A percentile compares a stretch with the other conserved stretches of the same genome.
phyloP scores from a whole-genome alignment of 2,329 filamentous ascomycete genomes.

The Leptoxyphium fumago region DNA sequence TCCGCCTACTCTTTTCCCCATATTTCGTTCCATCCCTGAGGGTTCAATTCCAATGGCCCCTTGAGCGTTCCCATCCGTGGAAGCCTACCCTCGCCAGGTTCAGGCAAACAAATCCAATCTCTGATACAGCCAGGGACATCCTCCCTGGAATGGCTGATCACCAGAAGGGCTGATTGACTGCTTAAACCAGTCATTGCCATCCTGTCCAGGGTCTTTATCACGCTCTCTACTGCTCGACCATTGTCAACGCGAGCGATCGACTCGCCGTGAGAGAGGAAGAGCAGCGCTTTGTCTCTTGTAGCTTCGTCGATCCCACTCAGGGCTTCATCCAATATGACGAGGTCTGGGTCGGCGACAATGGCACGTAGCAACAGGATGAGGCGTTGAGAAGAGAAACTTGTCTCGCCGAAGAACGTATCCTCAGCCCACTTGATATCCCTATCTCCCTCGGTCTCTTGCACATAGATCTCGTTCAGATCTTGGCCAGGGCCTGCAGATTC shows the following conservation, averaged over 20 bases:
- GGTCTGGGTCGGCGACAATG: slow-evolving; percentile 29
- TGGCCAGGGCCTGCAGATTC: slow-evolving; percentile 10
- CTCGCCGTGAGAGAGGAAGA: slow-evolving; percentile 50
- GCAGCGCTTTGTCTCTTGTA: slow-evolving; percentile 72
- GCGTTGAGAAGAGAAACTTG: slow-evolving; percentile 71
- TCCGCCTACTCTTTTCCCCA: slow-evolving; percentile 8
- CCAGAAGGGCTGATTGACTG: slow-evolving; percentile 66
- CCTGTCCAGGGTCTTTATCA: slow-evolving; percentile 26
- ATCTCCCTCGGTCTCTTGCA: slow-evolving; percentile 6
- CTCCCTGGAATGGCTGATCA: slow-evolving; percentile 79
- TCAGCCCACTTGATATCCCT: slow-evolving; percentile 47
- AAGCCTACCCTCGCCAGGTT: slow-evolving; percentile 46
- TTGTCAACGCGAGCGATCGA: slow-evolving; percentile 4
- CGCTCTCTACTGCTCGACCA: slow-evolving; percentile 10
- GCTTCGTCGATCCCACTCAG: slow-evolving; percentile 36
- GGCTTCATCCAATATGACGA: slow-evolving; percentile 37
- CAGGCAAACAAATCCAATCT: slow-evolving; percentile 76
- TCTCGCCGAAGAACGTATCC: slow-evolving; percentile 51
- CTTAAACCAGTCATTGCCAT: slow-evolving; percentile 48
- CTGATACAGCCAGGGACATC: slow-evolving; percentile 75
- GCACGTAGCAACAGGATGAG: slow-evolving; percentile 62
- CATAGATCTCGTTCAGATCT: slow-evolving; percentile 14
- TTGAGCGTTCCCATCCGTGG: slow-evolving; percentile 50
- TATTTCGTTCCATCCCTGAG: slow-evolving; percentile 17
- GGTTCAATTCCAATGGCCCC: slow-evolving; percentile 18